phyloP scores from a whole-genome alignment of 495 filamentous ascomycete genomes.

The Neurospora tetraspora region DNA sequence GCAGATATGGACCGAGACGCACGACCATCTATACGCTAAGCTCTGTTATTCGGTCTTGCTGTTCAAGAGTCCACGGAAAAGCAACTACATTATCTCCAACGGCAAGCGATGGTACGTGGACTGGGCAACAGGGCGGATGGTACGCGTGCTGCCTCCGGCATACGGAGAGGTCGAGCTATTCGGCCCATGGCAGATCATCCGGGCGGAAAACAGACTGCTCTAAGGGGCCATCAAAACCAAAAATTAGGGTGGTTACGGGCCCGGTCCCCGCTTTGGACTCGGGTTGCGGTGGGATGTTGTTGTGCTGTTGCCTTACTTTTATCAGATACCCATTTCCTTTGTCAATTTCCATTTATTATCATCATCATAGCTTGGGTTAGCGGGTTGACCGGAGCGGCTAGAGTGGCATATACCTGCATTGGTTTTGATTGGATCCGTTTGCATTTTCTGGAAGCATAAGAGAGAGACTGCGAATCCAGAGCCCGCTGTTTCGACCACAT shows the following conservation, averaged over 20 bases:
- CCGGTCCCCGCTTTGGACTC: neutral
- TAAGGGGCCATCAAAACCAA: neutral
- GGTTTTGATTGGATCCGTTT: neutral
- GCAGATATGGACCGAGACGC: constrained; percentile 34
- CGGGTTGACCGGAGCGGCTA: neutral
- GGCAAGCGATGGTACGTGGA: constrained; percentile 39
- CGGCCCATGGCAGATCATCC: constrained; percentile 27
- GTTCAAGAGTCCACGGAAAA: constrained; percentile 33
- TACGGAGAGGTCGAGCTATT: constrained; percentile 30
- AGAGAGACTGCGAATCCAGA: neutral
- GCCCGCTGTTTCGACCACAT: neutral
- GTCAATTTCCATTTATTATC: neutral
- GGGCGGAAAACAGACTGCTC: constrained; percentile 23
- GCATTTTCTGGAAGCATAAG: neutral
- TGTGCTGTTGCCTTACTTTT: neutral
- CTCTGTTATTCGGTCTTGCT: constrained; percentile 43
- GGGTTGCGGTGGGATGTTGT: neutral
- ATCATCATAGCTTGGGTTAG: neutral
- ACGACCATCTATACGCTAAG: constrained; percentile 44
- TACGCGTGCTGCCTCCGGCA: constrained; percentile 28
- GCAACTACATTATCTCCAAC: constrained; percentile 33
- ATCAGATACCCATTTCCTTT: neutral
- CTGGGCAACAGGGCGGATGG: constrained; percentile 35
- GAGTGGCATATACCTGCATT: neutral
- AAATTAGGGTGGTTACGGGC: neutral